Evolutionary conservation across 169 alveolate species (phyloP).

Genomic region (Plasmodium berghei): DNA sequence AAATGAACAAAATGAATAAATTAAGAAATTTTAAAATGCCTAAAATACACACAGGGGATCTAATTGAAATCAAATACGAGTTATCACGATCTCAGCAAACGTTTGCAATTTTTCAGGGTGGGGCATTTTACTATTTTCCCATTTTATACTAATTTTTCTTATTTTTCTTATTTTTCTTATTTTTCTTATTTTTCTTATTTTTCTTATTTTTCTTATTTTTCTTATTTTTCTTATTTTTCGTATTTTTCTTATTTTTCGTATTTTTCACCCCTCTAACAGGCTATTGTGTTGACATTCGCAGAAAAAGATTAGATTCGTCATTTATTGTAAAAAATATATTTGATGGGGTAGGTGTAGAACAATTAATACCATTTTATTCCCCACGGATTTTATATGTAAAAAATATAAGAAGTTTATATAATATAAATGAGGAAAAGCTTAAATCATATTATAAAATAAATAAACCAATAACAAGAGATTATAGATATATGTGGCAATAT

Average conservation of each 20-base stretch:
- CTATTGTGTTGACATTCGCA: slow-evolving; percentile 84
- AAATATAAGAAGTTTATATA: slow-evolving; percentile 76
- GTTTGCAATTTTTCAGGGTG: slow-evolving; percentile 86
- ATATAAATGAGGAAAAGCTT: slow-evolving; percentile 66
- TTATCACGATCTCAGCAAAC: slow-evolving; percentile 88
- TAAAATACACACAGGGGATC: slow-evolving; percentile 79
- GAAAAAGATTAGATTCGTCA: slow-evolving; percentile 83
- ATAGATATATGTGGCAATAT: slow-evolving; percentile 89
- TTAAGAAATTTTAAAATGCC: slow-evolving; percentile 84
- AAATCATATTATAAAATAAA: slow-evolving; percentile 15
- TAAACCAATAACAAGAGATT: slow-evolving; percentile 90
- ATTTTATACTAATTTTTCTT: too few relatives aligned
- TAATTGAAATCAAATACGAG: slow-evolving; percentile 86
- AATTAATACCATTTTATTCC: slow-evolving; percentile 83
- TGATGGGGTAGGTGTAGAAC: slow-evolving; percentile 88
- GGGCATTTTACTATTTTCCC: not conserved
- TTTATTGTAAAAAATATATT: slow-evolving; percentile 85
- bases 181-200: too few relatives aligned
- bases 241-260: too few relatives aligned
- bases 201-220: too few relatives aligned
- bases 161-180: too few relatives aligned
- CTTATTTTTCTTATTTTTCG: too few relatives aligned
- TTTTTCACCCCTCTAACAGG: slow-evolving; percentile 43
- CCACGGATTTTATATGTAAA: slow-evolving; percentile 84
- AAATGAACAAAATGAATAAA: slow-evolving; percentile 82